Percentiles rank a stretch among this genome's conserved stretches.
Evolutionary conservation across 257 asterid genomes (phyloP).

Genomic region (Solanum paucissectum): DNA sequence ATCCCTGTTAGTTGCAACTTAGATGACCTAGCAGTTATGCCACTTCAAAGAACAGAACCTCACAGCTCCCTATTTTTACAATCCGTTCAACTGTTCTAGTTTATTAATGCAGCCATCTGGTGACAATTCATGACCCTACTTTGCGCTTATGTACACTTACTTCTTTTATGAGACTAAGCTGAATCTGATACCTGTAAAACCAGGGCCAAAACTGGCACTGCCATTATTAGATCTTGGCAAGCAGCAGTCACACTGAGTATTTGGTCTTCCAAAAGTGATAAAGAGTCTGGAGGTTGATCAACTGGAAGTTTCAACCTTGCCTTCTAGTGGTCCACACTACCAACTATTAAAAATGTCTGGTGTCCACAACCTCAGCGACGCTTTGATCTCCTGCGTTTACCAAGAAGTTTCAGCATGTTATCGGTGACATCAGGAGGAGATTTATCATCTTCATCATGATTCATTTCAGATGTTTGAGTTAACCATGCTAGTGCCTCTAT

Average conservation of each 20-base stretch:
- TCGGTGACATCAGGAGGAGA: constrained; percentile 75
- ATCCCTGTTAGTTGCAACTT: not conserved
- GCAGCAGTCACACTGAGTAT: not conserved
- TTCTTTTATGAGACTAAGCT: not conserved
- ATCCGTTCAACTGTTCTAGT: not conserved
- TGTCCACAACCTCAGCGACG: constrained; percentile 24
- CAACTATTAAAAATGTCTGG: not conserved
- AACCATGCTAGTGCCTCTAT: constrained; percentile 91
- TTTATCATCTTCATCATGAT: constrained; percentile 36
- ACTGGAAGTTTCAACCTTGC: not conserved
- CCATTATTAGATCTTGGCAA: not conserved
- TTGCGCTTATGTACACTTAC: not conserved
- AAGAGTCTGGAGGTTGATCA: not conserved
- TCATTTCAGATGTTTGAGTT: constrained; percentile 67
- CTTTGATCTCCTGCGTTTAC: constrained; percentile 60
- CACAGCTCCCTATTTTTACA: not conserved
- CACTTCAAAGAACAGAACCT: not conserved
- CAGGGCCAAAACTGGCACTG: not conserved
- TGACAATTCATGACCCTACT: not conserved
- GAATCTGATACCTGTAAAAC: not conserved
- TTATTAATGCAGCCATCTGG: not conserved
- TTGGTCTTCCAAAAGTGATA: not conserved
- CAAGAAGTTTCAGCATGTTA: constrained; percentile 85
- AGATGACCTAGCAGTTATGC: not conserved
- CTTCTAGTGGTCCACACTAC: not conserved